These are phyloP conservation scores for Cercospora nicotianae DNA, from an alignment of 2,329 filamentous ascomycete genomes.

Conservation along the genomic window DNA sequence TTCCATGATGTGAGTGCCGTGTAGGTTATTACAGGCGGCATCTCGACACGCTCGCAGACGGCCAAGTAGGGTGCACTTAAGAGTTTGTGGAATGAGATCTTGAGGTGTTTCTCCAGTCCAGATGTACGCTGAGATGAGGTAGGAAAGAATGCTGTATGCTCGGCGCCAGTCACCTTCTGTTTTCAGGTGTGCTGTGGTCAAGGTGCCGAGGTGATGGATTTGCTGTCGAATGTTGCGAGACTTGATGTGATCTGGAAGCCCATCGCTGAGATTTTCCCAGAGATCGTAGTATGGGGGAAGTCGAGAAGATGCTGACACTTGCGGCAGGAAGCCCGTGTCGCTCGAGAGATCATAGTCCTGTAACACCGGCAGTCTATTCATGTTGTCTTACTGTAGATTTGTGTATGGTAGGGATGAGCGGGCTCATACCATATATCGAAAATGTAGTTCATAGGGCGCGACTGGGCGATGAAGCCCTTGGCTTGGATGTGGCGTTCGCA, in stretches of 20 bases:
- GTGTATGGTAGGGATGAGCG: not conserved
- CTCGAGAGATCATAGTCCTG: not conserved
- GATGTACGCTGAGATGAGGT: not conserved
- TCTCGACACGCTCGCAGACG: not conserved
- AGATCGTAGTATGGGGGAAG: not conserved
- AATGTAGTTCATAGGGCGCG: not conserved
- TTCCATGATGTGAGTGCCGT: not conserved
- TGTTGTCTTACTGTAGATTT: not conserved
- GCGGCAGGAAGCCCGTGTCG: not conserved
- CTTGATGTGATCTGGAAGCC: not conserved
- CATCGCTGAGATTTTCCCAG: not conserved
- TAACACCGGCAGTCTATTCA: not conserved
- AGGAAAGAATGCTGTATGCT: not conserved
- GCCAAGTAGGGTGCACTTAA: not conserved
- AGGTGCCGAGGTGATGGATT: not conserved
- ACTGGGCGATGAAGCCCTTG: not conserved
- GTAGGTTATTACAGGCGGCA: not conserved
- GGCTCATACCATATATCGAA: not conserved
- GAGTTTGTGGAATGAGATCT: not conserved
- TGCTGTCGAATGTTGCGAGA: not conserved
- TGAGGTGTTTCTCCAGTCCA: not conserved
- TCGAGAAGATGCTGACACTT: not conserved
- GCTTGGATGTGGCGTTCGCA: not conserved
- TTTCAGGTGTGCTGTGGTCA: not conserved
- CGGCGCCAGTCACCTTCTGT: not conserved